Evolutionary conservation across 805 yeast genomes (phyloP).

Genomic region (Hanseniaspora guilliermondii): DNA sequence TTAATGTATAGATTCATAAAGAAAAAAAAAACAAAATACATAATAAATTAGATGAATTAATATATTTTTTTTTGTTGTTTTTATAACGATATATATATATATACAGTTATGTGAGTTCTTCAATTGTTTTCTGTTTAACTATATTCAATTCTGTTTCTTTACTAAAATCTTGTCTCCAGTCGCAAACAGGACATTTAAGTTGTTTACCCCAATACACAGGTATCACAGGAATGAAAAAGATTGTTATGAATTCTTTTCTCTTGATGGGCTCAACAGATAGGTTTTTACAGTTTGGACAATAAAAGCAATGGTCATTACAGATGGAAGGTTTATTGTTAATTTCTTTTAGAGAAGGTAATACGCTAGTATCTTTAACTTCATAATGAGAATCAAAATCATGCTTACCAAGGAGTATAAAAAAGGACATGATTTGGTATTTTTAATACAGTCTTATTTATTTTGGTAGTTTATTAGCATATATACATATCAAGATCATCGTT

Average conservation of each 20-base stretch:
- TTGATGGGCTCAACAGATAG: slow-evolving; percentile 41
- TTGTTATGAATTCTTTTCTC: slow-evolving; percentile 40
- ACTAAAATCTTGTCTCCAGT: slow-evolving; percentile 34
- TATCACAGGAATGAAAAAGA: slow-evolving; percentile 43
- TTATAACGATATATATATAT: no score
- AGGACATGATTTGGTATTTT: slow-evolving; percentile 15
- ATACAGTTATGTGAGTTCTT: background rate
- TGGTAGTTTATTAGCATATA: background rate
- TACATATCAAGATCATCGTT: no score
- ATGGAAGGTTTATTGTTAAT: slow-evolving; percentile 3
- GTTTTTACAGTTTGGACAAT: slow-evolving; percentile 51
- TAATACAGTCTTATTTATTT: background rate
- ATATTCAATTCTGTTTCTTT: slow-evolving; percentile 24
- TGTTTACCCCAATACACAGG: slow-evolving; percentile 44
- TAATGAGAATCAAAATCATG: slow-evolving; percentile 26
- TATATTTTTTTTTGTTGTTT: no score
- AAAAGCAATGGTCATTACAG: slow-evolving; percentile 21
- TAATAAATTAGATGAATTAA: no score
- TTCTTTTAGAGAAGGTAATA: background rate
- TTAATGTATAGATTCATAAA: no score
- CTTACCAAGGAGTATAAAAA: slow-evolving; percentile 28
- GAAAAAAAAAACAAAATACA: background rate
- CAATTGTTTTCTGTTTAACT: slow-evolving; percentile 18
- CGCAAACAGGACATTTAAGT: slow-evolving; percentile 40
- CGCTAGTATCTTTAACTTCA: slow-evolving; percentile 16